These are phyloP conservation scores for Penicillium tannophilum DNA, from an alignment of 495 filamentous ascomycete species.

Conservation along the genomic window DNA sequence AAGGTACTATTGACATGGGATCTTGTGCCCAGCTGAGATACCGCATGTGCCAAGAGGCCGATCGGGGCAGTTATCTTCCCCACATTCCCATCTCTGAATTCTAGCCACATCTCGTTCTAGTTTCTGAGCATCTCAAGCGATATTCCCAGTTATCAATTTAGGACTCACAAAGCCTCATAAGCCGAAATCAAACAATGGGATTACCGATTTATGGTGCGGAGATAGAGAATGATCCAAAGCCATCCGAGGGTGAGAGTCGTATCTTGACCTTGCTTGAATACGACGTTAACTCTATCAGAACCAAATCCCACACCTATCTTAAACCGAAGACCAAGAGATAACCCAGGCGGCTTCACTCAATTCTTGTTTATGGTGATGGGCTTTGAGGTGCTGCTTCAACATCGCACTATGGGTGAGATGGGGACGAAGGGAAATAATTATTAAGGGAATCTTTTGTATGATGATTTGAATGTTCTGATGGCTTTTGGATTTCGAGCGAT, in stretches of 20 bases:
- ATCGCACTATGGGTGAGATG: background rate
- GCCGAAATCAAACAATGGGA: background rate
- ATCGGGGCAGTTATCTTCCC: background rate
- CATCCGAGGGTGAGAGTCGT: background rate
- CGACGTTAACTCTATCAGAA: background rate
- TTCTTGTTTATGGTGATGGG: slow-evolving; percentile 5
- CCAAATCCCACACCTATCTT: background rate
- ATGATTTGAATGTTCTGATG: background rate
- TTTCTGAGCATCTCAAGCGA: background rate
- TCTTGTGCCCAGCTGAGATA: background rate
- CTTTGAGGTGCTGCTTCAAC: slow-evolving; percentile 6
- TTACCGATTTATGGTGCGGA: background rate
- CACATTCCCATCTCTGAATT: background rate
- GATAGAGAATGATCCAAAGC: background rate
- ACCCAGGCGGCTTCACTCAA: background rate
- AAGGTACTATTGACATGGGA: background rate
- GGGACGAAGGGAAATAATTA: background rate
- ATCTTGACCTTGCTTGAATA: background rate
- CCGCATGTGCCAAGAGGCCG: background rate
- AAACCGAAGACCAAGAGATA: background rate
- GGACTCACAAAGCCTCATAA: background rate
- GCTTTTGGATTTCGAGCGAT: background rate
- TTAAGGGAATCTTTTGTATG: background rate
- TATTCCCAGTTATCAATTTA: background rate
- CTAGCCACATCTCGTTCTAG: background rate